phyloP scores from a whole-genome alignment of 306 rosid species.

The Coriaria nepalensis region DNA sequence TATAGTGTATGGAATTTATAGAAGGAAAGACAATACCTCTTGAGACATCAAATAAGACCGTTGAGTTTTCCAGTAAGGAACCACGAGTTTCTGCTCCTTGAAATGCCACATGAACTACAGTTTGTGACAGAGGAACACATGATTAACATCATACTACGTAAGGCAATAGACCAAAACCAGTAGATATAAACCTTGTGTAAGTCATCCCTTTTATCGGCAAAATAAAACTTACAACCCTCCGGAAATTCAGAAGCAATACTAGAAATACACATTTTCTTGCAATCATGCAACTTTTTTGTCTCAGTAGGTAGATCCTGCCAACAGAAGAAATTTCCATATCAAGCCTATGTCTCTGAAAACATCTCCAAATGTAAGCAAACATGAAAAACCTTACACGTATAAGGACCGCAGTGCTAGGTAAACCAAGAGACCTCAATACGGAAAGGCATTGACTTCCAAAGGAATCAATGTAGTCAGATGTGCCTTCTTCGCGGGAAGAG shows the following conservation, averaged over 20 bases:
- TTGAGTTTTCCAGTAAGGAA: conserved; percentile 86
- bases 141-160: background rate
- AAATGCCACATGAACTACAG: conserved; percentile 86
- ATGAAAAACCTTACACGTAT: conserved; percentile 56
- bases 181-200: conserved; percentile 62
- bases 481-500: conserved; percentile 34
- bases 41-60: conserved; percentile 64
- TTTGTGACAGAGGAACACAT: conserved; percentile 1
- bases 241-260: conserved; percentile 74
- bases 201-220: conserved; percentile 81
- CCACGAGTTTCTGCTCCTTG: conserved; percentile 74
- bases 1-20: no score
- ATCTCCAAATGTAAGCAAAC: conserved; percentile 4
- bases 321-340: conserved; percentile 7
- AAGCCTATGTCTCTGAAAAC: background rate
- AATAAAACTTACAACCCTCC: conserved; percentile 72
- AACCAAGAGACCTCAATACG: conserved; percentile 75
- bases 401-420: conserved; percentile 81
- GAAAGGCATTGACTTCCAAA: conserved; percentile 93
- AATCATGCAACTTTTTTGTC: conserved; percentile 53
- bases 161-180: conserved; percentile 4
- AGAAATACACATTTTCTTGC: conserved; percentile 55
- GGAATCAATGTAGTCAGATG: conserved; percentile 56
- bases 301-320: conserved; percentile 68
- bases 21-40: conserved; percentile 38